These are phyloP conservation scores for Nicotiana benthamiana DNA, from an alignment of 257 asterid species.

Conservation along the genomic window DNA sequence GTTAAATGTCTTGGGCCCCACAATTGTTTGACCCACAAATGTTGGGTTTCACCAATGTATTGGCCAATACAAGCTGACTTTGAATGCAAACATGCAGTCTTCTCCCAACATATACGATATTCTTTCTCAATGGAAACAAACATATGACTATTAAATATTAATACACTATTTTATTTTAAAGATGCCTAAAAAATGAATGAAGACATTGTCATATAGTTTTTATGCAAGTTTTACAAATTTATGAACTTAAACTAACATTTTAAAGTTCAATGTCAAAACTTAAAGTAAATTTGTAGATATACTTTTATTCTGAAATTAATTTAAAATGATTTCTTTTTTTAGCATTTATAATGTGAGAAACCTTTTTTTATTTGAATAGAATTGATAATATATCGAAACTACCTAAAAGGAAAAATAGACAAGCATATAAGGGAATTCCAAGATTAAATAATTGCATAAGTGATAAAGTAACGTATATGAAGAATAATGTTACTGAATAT, in stretches of 20 bases:
- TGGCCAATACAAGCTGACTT: constrained; percentile 10
- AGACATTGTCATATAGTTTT: not conserved
- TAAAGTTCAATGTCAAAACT: not conserved
- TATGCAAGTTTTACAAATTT: not conserved
- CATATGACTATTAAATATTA: not conserved
- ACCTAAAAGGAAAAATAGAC: not conserved
- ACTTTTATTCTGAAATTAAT: not conserved
- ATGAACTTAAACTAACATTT: not conserved
- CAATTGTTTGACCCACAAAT: constrained; percentile 30
- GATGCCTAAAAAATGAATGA: not conserved
- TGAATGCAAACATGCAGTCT: not conserved
- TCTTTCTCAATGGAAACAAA: not conserved
- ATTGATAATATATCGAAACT: not conserved
- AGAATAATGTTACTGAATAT: not conserved
- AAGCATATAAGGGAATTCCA: not conserved
- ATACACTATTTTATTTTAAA: not conserved
- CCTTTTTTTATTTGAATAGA: not conserved
- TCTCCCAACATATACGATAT: not conserved
- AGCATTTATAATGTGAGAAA: not conserved
- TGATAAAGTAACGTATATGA: not conserved
- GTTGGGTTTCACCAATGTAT: constrained; percentile 24
- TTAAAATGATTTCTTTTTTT: not conserved
- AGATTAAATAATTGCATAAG: not conserved
- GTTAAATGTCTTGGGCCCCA: constrained; percentile 41
- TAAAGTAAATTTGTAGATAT: not conserved